Base-by-base conservation (phyloP, 768 basidiomycete genomes). In the Panellus pusillus region DNA sequence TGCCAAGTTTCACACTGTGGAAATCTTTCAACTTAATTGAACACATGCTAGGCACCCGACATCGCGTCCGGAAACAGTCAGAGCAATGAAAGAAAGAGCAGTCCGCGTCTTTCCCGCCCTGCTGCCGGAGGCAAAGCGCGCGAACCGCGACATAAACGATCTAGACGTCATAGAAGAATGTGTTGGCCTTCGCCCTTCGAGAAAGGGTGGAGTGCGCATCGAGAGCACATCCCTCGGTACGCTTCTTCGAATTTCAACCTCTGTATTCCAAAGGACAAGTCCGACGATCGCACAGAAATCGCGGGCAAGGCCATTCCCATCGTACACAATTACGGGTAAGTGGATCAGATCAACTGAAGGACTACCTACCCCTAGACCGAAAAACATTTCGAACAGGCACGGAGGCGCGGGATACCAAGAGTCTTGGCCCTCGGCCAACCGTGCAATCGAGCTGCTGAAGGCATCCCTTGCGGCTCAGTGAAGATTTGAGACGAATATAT, bases 361-460 rank as follows among this genome's bases (percentile, higher is more conserved):
- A 13, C 11, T 13, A 18, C 1, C 1, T 27, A 15, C 13, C 14
- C n/a, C 24, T 24, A 24, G 3, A 24, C 24, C 2, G 24, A 24
- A 3, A 44, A 31, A 7, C n/a, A 19, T 6, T 29, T 18, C 50
- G 9, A 18, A 19, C 46, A 81, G 81, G 41, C 81, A 84, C 61
- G 72, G 75, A 9, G 81, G 84, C 18, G 74, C 72, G 50, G 82
- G 82, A 4, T 86, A 76, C 54, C 79, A 81, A 59, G 74, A 77
- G 1, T 80, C 79, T 0, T 84, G 82, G 81, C 81, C 78, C 0
- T 79, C 75, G 1, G 83, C 84, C 4, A 67, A 68, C 2, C 68
- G 72, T 9, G 79, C 73, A 0, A 56, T 81, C 8, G 66, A 66
- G 19, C 58, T 84, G n/a, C 62, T 83, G 43, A 70, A 79, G 47